Base-by-base conservation (phyloP, 2,329 filamentous ascomycete species). In the Monilinia laxa region DNA sequence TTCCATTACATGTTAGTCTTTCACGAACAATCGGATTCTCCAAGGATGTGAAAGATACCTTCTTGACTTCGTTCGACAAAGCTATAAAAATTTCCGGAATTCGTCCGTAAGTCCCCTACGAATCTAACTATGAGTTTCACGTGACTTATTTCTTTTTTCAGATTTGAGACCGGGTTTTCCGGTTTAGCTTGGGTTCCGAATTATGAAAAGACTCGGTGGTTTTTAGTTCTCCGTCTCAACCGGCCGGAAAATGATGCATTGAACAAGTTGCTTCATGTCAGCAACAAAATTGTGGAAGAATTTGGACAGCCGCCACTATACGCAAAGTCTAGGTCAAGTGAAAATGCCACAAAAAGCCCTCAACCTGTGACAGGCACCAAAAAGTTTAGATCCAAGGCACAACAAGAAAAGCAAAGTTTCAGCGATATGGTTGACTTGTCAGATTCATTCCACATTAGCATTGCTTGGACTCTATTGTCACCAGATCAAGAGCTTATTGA, bases 1-100 rank as follows among this genome's bases (percentile, higher is more conserved):
- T 92, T 60, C 94, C 94, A 3, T 83, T 99, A 57, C 95, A 99
- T 78, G 88, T 99, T 74, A 97, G 93, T 72, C 84, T 99, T 9
- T 98, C 95, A 10, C 85, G 92, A 7, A 90, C 95, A 0, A 80
- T 98, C 62, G 84, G 88, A 16, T 85, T 99, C 42, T 81, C 82
- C 58, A 93, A 91, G 0, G 82, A 87, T n/a, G 83, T 89, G 70
- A 92, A 91, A 71, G 86, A 89, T 38, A 72, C 70, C 0, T 97
- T 97, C 75, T 80, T 90, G 6, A 78, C 83, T 5, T 77, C 78
- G 0, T 76, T 96, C 6, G 76, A 79, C 47, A 75, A 77, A 1
- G 73, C 78, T 11, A 71, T 90, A 66, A 68, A 77, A 59, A 68
- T 75, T 4, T 80, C 80, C 54, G 71, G 77, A 40, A 76, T 84